phyloP scores from a whole-genome alignment of 169 alveolate species.

The Amoebophrya sp. region DNA sequence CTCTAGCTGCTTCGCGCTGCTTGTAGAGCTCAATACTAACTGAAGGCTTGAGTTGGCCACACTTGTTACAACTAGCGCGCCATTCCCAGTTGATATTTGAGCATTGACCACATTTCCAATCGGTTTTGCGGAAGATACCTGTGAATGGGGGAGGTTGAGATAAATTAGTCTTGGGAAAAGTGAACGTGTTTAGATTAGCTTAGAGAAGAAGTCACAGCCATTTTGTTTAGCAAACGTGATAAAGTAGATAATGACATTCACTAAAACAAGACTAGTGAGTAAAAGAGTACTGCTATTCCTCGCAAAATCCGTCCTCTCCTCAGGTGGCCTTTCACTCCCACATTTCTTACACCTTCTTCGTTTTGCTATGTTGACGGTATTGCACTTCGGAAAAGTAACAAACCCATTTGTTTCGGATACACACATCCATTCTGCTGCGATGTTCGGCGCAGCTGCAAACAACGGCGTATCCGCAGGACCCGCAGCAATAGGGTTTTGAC shows the following conservation, averaged over 20 bases:
- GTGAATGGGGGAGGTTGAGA: neutral
- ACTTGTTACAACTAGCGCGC: neutral
- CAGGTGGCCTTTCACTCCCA: neutral
- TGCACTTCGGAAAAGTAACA: neutral
- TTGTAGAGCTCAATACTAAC: neutral
- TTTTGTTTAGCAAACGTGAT: neutral
- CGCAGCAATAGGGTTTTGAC: no score
- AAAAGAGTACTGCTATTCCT: neutral
- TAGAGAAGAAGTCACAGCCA: no score
- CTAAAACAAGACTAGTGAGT: neutral
- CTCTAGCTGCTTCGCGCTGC: neutral
- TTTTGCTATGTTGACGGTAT: neutral
- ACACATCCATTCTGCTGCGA: neutral
- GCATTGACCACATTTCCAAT: neutral
- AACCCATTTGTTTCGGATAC: neutral
- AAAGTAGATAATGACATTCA: neutral
- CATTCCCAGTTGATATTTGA: neutral
- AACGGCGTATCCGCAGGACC: no score
- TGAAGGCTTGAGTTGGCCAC: neutral
- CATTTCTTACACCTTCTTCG: neutral
- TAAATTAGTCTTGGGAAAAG: neutral
- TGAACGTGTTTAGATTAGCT: neutral
- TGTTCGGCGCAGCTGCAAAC: no score
- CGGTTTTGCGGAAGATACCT: neutral
- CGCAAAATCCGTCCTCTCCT: neutral